phyloP scores from a whole-genome alignment of 352 stramenopile genomes.

The Globisporangium iwayamae region DNA sequence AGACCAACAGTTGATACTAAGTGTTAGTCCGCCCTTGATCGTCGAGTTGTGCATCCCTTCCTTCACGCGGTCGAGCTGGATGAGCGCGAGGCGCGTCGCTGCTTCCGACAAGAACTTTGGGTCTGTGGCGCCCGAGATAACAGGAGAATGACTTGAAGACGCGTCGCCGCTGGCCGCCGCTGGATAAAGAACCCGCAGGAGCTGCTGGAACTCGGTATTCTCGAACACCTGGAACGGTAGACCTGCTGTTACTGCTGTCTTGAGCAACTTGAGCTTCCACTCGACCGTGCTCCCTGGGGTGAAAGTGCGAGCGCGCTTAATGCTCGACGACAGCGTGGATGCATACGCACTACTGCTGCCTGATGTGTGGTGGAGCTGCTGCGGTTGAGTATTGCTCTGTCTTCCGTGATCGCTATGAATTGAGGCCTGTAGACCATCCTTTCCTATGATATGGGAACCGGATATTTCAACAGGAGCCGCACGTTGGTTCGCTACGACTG shows the following conservation, averaged over 20 bases:
- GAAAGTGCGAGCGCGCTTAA: slow-evolving; percentile 4
- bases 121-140: slow-evolving; percentile 22
- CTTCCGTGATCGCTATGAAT: neutral
- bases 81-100: slow-evolving; percentile 28
- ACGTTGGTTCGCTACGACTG: neutral
- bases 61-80: slow-evolving; percentile 75
- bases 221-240: slow-evolving; percentile 38
- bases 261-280: slow-evolving; percentile 24
- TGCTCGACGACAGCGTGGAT: neutral
- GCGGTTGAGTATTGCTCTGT: neutral
- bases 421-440: slow-evolving; percentile 3
- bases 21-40: slow-evolving; percentile 72
- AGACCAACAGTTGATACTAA: slow-evolving; percentile 70
- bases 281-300: neutral
- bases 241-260: slow-evolving; percentile 31
- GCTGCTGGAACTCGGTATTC: slow-evolving; percentile 36
- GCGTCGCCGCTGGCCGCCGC: neutral
- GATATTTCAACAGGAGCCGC: neutral
- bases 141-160: neutral
- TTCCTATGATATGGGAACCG: neutral
- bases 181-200: slow-evolving; percentile 31
- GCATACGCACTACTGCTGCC: neutral
- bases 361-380: neutral
- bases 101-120: slow-evolving; percentile 36
- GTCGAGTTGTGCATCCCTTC: slow-evolving; percentile 81